A percentile compares a stretch with the other conserved stretches of the same genome.
phyloP scores from a whole-genome alignment of 768 basidiomycete genomes.

The Coprinellus micaceus region DNA sequence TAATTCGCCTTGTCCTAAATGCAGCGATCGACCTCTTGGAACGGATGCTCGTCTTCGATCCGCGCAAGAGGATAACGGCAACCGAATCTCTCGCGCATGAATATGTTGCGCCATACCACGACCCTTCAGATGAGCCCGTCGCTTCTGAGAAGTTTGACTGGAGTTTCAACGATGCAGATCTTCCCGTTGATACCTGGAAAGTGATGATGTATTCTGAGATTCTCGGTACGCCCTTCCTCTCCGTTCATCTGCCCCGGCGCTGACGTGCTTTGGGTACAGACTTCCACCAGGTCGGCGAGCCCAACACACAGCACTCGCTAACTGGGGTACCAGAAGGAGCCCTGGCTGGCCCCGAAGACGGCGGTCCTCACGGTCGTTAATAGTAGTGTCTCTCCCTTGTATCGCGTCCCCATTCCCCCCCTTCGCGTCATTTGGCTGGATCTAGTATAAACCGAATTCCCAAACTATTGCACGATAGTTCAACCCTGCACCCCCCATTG shows the following conservation, averaged over 20 bases:
- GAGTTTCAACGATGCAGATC: slow-evolving; percentile 99
- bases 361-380: background rate
- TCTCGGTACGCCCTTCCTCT: slow-evolving; percentile 54
- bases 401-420: slow-evolving; percentile 1
- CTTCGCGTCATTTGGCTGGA: slow-evolving; percentile 9
- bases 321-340: slow-evolving; percentile 61
- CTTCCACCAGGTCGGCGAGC: slow-evolving; percentile 76
- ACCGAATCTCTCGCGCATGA: slow-evolving; percentile 85
- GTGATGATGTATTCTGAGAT: slow-evolving; percentile 99
- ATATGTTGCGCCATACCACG: slow-evolving; percentile 96
- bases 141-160: slow-evolving; percentile 96
- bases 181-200: slow-evolving; percentile 99
- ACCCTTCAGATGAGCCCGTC: slow-evolving; percentile 95
- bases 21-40: slow-evolving; percentile 92
- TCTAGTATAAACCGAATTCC: background rate
- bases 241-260: background rate
- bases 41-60: slow-evolving; percentile 99
- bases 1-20: slow-evolving; percentile 5
- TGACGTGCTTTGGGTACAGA: slow-evolving; percentile 36
- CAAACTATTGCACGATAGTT: background rate
- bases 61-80: slow-evolving; percentile 93
- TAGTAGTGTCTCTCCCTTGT: background rate
- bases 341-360: slow-evolving; percentile 59
- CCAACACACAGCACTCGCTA: slow-evolving; percentile 31
- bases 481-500: background rate